Conservation (phyloP, 2,329 filamentous ascomycete genomes). For the Cladorrhinum sp. region DNA sequence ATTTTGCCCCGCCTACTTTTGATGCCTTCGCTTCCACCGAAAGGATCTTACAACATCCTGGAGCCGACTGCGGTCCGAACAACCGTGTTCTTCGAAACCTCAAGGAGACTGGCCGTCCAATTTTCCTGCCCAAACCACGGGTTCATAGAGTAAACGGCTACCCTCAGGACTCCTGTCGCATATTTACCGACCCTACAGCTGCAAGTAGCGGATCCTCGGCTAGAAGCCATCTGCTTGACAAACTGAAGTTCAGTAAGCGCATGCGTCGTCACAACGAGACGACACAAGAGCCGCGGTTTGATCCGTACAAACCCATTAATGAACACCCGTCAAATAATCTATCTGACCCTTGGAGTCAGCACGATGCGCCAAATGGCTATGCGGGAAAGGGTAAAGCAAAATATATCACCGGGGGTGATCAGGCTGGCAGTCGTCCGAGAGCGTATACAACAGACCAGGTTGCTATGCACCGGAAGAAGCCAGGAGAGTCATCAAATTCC, state of each 20-base stretch:
- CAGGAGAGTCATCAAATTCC: background rate
- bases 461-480: background rate
- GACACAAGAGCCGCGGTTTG: background rate
- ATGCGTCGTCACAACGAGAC: slow-evolving; percentile 12
- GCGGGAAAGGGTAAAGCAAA: background rate
- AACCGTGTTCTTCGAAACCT: slow-evolving; percentile 17
- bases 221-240: slow-evolving; percentile 20
- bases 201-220: slow-evolving; percentile 19
- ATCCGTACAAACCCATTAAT: slow-evolving; percentile 5
- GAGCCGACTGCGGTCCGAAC: slow-evolving; percentile 9
- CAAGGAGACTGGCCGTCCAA: slow-evolving; percentile 26
- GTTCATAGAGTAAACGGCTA: slow-evolving; percentile 34
- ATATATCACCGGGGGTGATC: background rate
- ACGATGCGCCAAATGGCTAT: background rate
- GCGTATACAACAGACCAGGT: background rate
- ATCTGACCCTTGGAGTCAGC: slow-evolving; percentile 1
- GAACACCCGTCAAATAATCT: background rate
- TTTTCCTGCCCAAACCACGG: slow-evolving; percentile 32
- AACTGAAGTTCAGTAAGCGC: slow-evolving; percentile 16
- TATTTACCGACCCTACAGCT: slow-evolving; percentile 18
- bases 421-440: background rate
- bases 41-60: slow-evolving; percentile 28
- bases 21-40: slow-evolving; percentile 30
- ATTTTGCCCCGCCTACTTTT: slow-evolving; percentile 22
- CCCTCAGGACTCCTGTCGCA: slow-evolving; percentile 25